phyloP scores from a whole-genome alignment of 495 filamentous ascomycete species.

The Lichenothelia convexa region DNA sequence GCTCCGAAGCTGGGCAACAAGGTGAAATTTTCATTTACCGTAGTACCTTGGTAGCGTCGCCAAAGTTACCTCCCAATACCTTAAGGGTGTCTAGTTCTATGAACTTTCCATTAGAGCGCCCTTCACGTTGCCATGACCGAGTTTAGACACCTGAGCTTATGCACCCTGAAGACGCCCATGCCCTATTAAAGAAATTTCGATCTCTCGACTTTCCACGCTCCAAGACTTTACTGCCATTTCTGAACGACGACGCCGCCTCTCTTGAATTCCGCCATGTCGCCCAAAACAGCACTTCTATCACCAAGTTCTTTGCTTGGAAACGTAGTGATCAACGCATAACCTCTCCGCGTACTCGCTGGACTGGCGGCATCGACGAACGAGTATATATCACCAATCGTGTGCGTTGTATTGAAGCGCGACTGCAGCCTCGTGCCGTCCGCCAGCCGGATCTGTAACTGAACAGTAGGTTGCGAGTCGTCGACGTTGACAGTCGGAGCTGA shows the following conservation, averaged over 20 bases:
- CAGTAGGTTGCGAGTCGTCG: conserved; percentile 56
- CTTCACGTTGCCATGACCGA: too few species aligned
- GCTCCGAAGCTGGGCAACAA: too few species aligned
- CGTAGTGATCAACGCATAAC: conserved; percentile 79
- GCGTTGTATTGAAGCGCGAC: conserved; percentile 77
- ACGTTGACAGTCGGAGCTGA: conserved; percentile 32
- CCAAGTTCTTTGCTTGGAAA: conserved; percentile 88
- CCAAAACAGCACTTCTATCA: conserved; percentile 48
- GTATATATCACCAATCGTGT: conserved; percentile 86
- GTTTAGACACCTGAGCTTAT: too few species aligned
- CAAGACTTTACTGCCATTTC: conserved; percentile 73
- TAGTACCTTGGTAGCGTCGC: too few species aligned
- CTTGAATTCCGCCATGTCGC: conserved; percentile 71
- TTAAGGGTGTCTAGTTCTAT: too few species aligned
- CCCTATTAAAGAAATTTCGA: too few species aligned
- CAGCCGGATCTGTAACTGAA: conserved; percentile 74
- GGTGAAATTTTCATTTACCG: too few species aligned
- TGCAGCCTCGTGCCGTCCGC: conserved; percentile 74
- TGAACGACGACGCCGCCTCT: conserved; percentile 70
- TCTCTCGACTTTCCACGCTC: too few species aligned
- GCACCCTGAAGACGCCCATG: too few species aligned
- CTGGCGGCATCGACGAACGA: conserved; percentile 58
- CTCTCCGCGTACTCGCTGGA: conserved; percentile 34
- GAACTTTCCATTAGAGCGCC: too few species aligned
- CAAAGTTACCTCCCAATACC: too few species aligned